Conservation (phyloP, 805 yeast genomes). For the Saccharomycopsis javanensis region DNA sequence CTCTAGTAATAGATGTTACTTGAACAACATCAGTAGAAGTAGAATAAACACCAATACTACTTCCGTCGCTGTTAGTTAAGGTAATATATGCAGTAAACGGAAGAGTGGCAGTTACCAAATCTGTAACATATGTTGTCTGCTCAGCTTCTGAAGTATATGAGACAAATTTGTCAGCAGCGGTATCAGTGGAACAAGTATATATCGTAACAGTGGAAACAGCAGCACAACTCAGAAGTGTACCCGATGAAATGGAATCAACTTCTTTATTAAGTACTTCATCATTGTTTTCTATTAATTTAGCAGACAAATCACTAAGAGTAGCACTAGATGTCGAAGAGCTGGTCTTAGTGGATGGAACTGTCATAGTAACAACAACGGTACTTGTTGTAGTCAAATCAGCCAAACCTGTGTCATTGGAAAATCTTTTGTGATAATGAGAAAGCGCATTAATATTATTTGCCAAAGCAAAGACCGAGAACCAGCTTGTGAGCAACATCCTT, state of each 20-base stretch:
- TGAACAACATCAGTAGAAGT: conserved; percentile 5
- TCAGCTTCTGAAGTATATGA: conserved; percentile 6
- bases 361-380: conserved; percentile 3
- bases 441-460: neutral
- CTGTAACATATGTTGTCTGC: conserved; percentile 3
- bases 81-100: conserved; percentile 13
- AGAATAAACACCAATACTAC: conserved; percentile 5
- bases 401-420: neutral
- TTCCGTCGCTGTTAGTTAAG: conserved; percentile 10
- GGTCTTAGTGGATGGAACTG: neutral
- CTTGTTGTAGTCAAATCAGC: conserved; percentile 5
- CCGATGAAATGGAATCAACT: conserved; percentile 1
- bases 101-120: conserved; percentile 9
- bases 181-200: conserved; percentile 2
- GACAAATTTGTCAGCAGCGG: neutral
- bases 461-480: neutral
- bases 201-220: neutral
- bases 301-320: neutral
- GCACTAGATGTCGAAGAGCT: neutral
- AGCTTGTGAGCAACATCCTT: neutral
- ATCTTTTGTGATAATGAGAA: conserved; percentile 3
- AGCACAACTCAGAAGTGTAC: neutral
- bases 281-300: neutral
- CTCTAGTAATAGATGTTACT: conserved; percentile 4
- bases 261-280: neutral